phyloP scores from a whole-genome alignment of 1,284 basidiomycete genomes.

The Malassezia nana region DNA sequence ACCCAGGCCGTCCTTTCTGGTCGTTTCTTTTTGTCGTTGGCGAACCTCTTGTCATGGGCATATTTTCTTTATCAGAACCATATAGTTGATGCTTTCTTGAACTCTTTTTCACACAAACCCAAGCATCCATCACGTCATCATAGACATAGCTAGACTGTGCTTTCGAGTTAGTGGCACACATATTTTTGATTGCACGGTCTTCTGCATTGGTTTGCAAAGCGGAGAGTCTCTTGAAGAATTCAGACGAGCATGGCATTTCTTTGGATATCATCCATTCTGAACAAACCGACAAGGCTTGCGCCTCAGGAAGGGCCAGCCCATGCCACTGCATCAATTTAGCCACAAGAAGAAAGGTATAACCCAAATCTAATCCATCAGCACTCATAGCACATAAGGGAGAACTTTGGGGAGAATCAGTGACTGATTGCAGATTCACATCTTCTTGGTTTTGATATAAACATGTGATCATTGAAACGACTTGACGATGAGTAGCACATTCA shows the following conservation, averaged over 20 bases:
- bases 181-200: slow-evolving; percentile 1
- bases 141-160: slow-evolving; percentile 2
- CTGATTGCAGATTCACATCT: slow-evolving; percentile 2
- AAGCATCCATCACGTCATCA: slow-evolving; percentile 16
- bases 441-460: not conserved
- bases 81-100: not conserved
- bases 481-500: not conserved
- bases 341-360: slow-evolving; percentile 7
- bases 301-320: slow-evolving; percentile 7
- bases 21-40: not conserved
- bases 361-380: slow-evolving; percentile 8
- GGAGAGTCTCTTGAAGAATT: slow-evolving; percentile 4
- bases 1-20: not conserved
- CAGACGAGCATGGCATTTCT: not conserved
- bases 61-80: not conserved
- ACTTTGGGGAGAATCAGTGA: slow-evolving; percentile 4
- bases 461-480: not conserved
- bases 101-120: not conserved
- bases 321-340: slow-evolving; percentile 15
- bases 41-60: not conserved
- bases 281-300: slow-evolving; percentile 11
- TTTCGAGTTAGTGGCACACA: not conserved
- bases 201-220: slow-evolving; percentile 11
- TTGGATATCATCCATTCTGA: slow-evolving; percentile 2
- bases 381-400: slow-evolving; percentile 10